Evolutionary conservation across 2,329 filamentous ascomycete species (phyloP).

Genomic region (Paracorniculantispora psalliotae): DNA sequence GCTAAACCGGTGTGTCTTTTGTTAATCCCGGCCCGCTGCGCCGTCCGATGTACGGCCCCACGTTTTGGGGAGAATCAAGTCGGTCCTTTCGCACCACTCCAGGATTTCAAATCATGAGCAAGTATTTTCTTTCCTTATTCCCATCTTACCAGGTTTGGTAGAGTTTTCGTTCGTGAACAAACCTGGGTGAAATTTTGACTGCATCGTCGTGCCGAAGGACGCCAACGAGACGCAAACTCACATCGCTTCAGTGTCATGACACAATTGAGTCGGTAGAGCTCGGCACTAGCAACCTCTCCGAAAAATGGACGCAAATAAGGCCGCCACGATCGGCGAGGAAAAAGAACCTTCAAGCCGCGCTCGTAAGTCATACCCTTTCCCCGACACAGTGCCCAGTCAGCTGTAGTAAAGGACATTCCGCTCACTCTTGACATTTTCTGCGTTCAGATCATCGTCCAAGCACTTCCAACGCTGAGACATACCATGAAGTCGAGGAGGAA

Average conservation of each 20-base stretch:
- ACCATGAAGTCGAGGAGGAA: not conserved
- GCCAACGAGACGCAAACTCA: not conserved
- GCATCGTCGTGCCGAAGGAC: not conserved
- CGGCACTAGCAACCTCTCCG: not conserved
- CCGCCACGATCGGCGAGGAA: not conserved
- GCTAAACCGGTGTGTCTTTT: not conserved
- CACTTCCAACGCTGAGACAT: not conserved
- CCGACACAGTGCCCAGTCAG: not conserved
- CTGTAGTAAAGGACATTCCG: not conserved
- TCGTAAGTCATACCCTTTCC: not conserved
- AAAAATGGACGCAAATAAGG: not conserved
- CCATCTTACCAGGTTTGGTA: not conserved
- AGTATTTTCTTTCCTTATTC: not conserved
- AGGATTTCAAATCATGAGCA: not conserved
- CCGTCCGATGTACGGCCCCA: conserved; percentile 1
- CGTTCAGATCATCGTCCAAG: not conserved
- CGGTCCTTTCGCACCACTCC: not conserved
- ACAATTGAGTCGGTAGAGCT: not conserved
- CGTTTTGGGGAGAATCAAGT: not conserved
- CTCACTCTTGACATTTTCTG: not conserved
- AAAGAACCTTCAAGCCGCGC: not conserved
- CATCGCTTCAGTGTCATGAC: not conserved
- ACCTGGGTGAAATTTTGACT: not conserved
- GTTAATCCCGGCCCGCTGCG: not conserved
- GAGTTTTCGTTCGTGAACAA: not conserved